phyloP scores from a whole-genome alignment of 805 yeast genomes.

The Yarrowia sp. region DNA sequence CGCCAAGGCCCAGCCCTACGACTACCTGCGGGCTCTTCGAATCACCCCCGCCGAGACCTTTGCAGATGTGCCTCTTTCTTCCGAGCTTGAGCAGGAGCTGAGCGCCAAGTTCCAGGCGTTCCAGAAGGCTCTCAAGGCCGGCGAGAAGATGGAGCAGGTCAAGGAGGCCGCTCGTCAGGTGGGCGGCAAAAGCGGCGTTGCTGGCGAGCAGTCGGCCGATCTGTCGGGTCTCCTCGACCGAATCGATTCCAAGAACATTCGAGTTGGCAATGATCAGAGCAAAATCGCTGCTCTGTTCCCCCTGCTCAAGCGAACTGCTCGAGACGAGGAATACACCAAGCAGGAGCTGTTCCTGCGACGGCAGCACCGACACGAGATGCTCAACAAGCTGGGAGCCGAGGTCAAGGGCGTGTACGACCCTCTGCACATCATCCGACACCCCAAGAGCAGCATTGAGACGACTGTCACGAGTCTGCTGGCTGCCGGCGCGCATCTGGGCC shows the following conservation, averaged over 20 bases:
- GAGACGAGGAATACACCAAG: constrained; percentile 69
- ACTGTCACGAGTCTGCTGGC: constrained; percentile 78
- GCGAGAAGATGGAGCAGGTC: constrained; percentile 8
- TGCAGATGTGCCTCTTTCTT: constrained; percentile 44
- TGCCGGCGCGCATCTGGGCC: constrained; percentile 95
- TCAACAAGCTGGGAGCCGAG: constrained; percentile 69
- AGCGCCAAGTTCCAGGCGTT: constrained; percentile 46
- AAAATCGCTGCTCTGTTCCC: constrained; percentile 56
- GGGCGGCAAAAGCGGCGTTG: neutral
- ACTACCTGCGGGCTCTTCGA: constrained; percentile 16
- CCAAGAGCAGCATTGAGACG: constrained; percentile 63
- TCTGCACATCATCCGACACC: constrained; percentile 66
- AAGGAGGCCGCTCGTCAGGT: neutral
- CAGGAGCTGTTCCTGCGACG: constrained; percentile 83
- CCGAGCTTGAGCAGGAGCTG: constrained; percentile 48
- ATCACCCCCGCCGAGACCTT: constrained; percentile 39
- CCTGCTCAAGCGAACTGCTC: constrained; percentile 65
- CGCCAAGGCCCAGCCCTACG: constrained; percentile 23
- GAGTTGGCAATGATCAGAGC: constrained; percentile 41
- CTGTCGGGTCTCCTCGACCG: constrained; percentile 32
- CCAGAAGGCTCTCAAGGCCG: constrained; percentile 42
- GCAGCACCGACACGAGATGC: constrained; percentile 62
- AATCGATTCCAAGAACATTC: constrained; percentile 21
- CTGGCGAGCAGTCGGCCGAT: neutral
- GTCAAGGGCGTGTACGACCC: constrained; percentile 73